These are phyloP conservation scores for Crithidia sp. DNA, from an alignment of 208 protist species.

Conservation along the genomic window DNA sequence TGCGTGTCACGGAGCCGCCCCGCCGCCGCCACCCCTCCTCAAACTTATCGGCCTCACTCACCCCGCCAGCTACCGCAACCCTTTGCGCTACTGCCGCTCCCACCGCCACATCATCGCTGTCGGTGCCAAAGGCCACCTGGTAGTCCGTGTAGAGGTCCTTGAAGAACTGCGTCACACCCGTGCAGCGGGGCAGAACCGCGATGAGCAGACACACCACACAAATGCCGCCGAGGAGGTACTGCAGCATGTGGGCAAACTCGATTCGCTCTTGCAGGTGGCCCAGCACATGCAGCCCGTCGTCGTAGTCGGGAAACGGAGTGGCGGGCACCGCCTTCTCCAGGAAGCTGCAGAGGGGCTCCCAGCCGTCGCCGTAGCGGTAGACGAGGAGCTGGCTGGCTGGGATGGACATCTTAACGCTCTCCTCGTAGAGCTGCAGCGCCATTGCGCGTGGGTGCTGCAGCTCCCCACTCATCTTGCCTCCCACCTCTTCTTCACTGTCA, in stretches of 20 bases:
- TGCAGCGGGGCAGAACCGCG: conserved; percentile 26
- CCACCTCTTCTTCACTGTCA: background rate
- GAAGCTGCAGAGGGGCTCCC: conserved; percentile 76
- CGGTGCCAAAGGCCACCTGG: conserved; percentile 28
- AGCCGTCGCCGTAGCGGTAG: conserved; percentile 71
- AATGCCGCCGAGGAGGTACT: conserved; percentile 29
- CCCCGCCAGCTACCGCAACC: background rate
- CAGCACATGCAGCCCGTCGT: conserved; percentile 60
- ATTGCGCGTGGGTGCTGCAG: conserved; percentile 36
- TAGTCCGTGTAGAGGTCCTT: conserved; percentile 39
- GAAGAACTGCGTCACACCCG: conserved; percentile 18
- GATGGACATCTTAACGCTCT: conserved; percentile 55
- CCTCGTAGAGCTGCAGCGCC: conserved; percentile 64
- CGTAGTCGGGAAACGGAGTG: conserved; percentile 67
- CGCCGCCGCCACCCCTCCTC: conserved; percentile 32
- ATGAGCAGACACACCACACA: conserved; percentile 22
- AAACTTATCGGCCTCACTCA: conserved; percentile 21
- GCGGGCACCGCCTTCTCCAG: conserved; percentile 61
- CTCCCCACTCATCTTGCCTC: background rate
- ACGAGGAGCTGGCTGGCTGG: conserved; percentile 56
- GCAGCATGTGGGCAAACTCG: conserved; percentile 52
- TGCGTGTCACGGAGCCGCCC: conserved; percentile 33
- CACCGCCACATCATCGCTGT: background rate
- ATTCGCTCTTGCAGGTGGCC: conserved; percentile 68
- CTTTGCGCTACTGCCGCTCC: too few species aligned